Evolutionary conservation across 2,329 filamentous ascomycete species (phyloP), one percentile per base, ranked within the genome.

Genomic region (Capronia americana): DNA sequence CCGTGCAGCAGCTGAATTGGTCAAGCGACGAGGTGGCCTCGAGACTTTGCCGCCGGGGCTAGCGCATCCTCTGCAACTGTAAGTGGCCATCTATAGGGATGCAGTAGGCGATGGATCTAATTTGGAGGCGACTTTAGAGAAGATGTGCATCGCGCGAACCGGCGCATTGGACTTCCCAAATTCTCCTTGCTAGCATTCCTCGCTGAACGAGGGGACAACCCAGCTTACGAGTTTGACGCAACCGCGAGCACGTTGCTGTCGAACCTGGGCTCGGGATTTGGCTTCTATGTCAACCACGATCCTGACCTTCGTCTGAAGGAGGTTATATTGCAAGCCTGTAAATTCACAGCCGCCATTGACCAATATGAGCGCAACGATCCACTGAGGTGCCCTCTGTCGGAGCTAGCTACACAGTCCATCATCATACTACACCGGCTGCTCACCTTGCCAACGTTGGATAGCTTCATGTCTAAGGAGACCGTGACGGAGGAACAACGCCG

Each of bases 31-130:
- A 23, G 61, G 61, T 2, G 61, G 61, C 10, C n/a, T 63, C 10
- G 30, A 23, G n/a, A 30, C 61, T 24, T 48, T 63, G 23, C 41
- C 61, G 14, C 61, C 53, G 11, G 38, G 61, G 5, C 10, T 51
- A 23, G 61, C 61, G 6, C 34, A 63, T 56, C 41, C 61, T 17
- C n/a, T 63, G 1, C 54, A 57, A 34, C 61, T 63, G 61, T 58
- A 58, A 30, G 38, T 63, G 4, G 10, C 30, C 32, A 50, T 54
- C 30, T 28, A 30, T 32, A 26, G 23, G 24, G 23, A 54, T 41
- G 1, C 20, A 32, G 57, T 41, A 4, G 12, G 6, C 17, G 10
- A 17, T 6, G 41, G 24, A 12, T 51, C 44, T 32, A 48, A 24
- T 32, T 14, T 23, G n/a, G 20, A 24, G 12, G n/a, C 5, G 3